Base-by-base conservation (phyloP, 1,284 basidiomycete genomes). In the Clitocybe nebularis region DNA sequence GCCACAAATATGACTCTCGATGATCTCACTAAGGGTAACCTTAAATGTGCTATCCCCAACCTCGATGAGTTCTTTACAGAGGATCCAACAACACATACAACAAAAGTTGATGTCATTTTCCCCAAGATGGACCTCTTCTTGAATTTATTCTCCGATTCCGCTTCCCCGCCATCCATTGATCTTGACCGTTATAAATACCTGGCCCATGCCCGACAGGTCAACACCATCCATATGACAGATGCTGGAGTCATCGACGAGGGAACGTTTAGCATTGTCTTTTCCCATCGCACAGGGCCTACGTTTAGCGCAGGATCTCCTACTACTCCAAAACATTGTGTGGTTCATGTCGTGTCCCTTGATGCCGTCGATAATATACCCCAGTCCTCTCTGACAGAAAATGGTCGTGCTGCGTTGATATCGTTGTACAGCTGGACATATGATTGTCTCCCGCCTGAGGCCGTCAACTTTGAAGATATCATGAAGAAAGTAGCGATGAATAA, bases 141-240 rank as follows among this genome's bases (percentile, higher is more conserved):
- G 32, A 20, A 8, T 33, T 33, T 8, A 7, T 32, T 32, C 5
- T 4, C 2, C 4, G 24, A 26, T 26, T 7, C n/a, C n/a, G n/a
- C n/a, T n/a, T n/a, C n/a, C n/a, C n/a, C n/a, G n/a, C n/a, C 30
- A 33, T 33, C 30, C 30, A 33, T 33, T 33, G 16, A 40, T 30
- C 28, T 30, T 14, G 19, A 17, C 23, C 39, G 39, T 19, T 41
- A 11, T 13, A 34, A 34, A 32, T 41, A 41, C 29, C 20, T 41
- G 6, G 39, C 39, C 23, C 39, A 41, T 21, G 24, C 16, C 19
- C 39, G 39, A 9, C 9, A 41, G 23, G 28, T 41, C 19, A 41
- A 41, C 16, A 41, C 29, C 3, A 21, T 4, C n/a, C 25, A 32
- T 34, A 29, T 41, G 24, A 23, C 39, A 11, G 39, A 41, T 2